phyloP scores from a whole-genome alignment of 441 rosid genomes.

The Adansonia gregorii region DNA sequence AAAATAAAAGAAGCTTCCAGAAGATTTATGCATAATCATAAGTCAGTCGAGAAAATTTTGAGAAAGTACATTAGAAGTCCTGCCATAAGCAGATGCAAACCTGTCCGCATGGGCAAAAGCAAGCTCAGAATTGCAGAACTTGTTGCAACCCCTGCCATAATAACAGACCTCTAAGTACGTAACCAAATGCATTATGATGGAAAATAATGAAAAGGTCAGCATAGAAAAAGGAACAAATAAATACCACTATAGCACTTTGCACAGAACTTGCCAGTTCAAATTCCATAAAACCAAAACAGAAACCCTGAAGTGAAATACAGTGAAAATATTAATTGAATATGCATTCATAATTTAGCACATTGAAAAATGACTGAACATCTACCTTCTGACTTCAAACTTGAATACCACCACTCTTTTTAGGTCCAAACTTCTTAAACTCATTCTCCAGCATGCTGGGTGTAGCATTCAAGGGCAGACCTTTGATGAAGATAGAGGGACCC shows the following conservation, averaged over 20 bases:
- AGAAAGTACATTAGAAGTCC: neutral
- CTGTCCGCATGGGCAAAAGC: neutral
- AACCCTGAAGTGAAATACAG: conserved; percentile 50
- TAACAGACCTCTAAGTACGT: neutral
- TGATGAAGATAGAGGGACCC: conserved; percentile 77
- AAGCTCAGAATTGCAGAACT: conserved; percentile 11
- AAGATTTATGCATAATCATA: neutral
- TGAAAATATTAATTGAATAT: conserved; percentile 17
- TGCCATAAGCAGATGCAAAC: neutral
- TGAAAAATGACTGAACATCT: conserved; percentile 15
- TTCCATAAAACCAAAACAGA: conserved; percentile 88
- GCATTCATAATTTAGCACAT: neutral
- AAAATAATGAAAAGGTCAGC: neutral
- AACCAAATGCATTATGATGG: neutral
- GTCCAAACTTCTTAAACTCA: conserved; percentile 82
- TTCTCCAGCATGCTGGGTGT: conserved; percentile 60
- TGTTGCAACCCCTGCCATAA: neutral
- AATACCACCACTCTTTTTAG: conserved; percentile 66
- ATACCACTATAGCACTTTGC: conserved; percentile 83
- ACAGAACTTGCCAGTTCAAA: conserved; percentile 73
- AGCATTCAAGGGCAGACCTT: conserved; percentile 69
- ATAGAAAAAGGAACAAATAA: neutral
- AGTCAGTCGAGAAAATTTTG: neutral
- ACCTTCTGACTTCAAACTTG: conserved; percentile 78
- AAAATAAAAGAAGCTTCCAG: neutral